Base-by-base conservation (phyloP, 2,329 filamentous ascomycete species). In the Ceratocystis albifundus region DNA sequence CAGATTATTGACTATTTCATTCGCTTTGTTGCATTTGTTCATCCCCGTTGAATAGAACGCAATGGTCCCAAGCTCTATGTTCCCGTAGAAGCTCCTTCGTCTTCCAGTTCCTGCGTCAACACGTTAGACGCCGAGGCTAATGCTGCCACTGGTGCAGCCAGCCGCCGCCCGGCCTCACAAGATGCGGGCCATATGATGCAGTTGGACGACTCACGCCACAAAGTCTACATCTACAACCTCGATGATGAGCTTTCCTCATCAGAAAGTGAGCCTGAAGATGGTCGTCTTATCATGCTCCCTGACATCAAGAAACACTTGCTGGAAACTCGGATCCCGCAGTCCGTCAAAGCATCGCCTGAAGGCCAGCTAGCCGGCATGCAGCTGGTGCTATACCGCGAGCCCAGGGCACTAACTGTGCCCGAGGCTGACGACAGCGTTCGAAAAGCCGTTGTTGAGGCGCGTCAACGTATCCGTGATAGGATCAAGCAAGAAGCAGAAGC, bases 181-280 rank as follows among this genome's bases (percentile, higher is more conserved):
- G 70, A 69, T 64, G 64, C 70, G 61, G 72, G 73, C 22, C 77
- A 83, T 69, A 96, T 97, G 93, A 96, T 97, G 93, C 82, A 88
- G 67, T 74, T 97, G 68, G 92, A 97, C 76, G 87, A 96, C 76
- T 87, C 89, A 41, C 88, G 89, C 72, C 82, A 96, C 77, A 89
- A 88, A 73, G 85, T 96, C 68, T 96, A 94, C 80, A 91, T 99
- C 71, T 87, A 92, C 78, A 86, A 95, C 75, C 80, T 99, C 8
- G 91, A 96, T 73, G 88, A 88, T 71, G 93, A 97, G 76, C 82
- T 97, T 41, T 87, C 87, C 15, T 78, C 77, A 6, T 74, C 75
- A 32, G 84, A 88, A 68, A 77, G 80, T 61, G 79, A 83, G 53
- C 80, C 85, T 12, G 69, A 76, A 76, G 68, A 75, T 70, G 81